Conservation (phyloP, 768 basidiomycete genomes). For the Zangia roseola region DNA sequence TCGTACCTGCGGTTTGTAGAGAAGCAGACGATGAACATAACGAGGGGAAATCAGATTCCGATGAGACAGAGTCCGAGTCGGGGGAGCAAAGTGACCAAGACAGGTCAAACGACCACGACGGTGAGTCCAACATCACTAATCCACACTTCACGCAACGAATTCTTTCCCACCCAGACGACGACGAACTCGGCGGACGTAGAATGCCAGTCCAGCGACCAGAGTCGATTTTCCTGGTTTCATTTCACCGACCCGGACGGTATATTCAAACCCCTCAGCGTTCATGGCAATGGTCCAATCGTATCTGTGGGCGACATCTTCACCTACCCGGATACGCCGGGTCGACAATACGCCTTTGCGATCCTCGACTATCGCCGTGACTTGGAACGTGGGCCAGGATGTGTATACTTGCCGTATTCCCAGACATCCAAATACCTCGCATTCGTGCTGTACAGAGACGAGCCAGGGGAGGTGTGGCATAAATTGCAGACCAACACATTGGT, state of each 20-base stretch:
- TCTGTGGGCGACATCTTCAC: not conserved
- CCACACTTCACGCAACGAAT: not conserved
- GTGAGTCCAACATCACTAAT: not conserved
- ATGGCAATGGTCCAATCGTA: constrained; percentile 3
- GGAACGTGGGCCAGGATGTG: constrained; percentile 2
- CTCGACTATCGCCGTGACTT: constrained; percentile 11
- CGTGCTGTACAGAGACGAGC: constrained; percentile 2
- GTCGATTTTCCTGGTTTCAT: constrained; percentile 4
- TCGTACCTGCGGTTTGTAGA: constrained; percentile 2
- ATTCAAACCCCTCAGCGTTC: constrained; percentile 1
- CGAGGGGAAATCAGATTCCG: not conserved
- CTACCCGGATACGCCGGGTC: no score
- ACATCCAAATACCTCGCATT: constrained; percentile 8
- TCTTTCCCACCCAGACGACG: not conserved
- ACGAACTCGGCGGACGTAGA: constrained; percentile 2
- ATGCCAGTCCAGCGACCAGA: not conserved
- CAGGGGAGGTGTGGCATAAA: constrained; percentile 3
- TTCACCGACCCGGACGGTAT: not conserved
- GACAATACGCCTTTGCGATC: constrained; percentile 5
- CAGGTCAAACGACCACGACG: not conserved
- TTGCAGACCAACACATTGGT: constrained; percentile 1
- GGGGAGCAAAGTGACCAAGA: not conserved
- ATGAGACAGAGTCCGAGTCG: not conserved
- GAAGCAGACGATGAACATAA: not conserved
- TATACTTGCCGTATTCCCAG: constrained; percentile 2